Conservation (phyloP, 805 yeast genomes). For the Teunomyces lycoperdinae region DNA sequence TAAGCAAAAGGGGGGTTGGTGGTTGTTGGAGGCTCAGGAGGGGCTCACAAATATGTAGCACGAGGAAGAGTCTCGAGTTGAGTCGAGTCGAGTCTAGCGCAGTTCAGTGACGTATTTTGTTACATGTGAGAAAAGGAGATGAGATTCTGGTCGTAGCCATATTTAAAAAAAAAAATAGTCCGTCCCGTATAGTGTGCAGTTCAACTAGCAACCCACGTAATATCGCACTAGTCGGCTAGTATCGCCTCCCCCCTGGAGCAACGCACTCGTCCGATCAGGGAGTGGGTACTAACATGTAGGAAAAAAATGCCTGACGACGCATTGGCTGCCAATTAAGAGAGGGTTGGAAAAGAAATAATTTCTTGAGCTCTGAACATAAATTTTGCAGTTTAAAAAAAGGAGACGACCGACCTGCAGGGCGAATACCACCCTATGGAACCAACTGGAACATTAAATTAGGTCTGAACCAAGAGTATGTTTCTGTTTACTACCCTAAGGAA, state of each 20-base stretch:
- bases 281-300: background rate
- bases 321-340: constrained; percentile 5
- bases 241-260: background rate
- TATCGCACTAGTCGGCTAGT: background rate
- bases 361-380: background rate
- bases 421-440: background rate
- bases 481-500: no score
- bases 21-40: no score
- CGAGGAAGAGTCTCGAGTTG: no score
- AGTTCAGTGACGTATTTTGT: no score
- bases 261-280: background rate
- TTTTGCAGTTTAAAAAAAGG: constrained; percentile 3
- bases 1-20: background rate
- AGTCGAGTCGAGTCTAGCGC: no score
- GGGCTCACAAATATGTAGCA: no score
- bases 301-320: constrained; percentile 2
- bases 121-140: no score
- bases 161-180: no score
- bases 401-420: constrained; percentile 3
- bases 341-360: constrained; percentile 4
- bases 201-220: background rate
- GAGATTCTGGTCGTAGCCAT: no score
- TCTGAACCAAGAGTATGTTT: background rate
- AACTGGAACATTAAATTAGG: background rate
- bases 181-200: background rate